Percentiles rank a stretch among this genome's conserved stretches.
Evolutionary conservation across 768 basidiomycete species (phyloP).

Genomic region (Podaxis sp.): DNA sequence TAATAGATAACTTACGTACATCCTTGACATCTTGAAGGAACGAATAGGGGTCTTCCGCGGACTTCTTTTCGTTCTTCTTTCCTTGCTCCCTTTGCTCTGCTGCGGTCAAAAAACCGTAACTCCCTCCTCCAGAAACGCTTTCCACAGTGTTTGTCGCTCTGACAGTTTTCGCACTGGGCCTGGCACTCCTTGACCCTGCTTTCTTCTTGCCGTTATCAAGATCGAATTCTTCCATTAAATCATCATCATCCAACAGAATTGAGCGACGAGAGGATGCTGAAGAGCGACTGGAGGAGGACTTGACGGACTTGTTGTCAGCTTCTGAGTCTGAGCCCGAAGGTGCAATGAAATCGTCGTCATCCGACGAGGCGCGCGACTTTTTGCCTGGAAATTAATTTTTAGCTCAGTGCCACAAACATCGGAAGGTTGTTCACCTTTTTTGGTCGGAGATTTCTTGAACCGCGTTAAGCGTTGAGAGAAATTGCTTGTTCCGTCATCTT

Average conservation of each 20-base stretch:
- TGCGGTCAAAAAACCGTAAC: conserved; percentile 67
- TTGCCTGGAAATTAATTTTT: conserved; percentile 32
- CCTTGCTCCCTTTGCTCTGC: conserved; percentile 76
- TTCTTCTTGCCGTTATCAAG: conserved; percentile 29
- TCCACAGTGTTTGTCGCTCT: conserved; percentile 21
- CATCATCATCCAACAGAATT: conserved; percentile 38
- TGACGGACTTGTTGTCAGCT: conserved; percentile 47
- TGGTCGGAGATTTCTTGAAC: conserved; percentile 64
- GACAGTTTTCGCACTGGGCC: conserved; percentile 22
- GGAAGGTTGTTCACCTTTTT: conserved; percentile 41
- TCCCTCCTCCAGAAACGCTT: conserved; percentile 25
- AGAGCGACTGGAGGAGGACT: conserved; percentile 51
- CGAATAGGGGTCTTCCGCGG: conserved; percentile 70
- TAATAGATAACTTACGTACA: conserved; percentile 38
- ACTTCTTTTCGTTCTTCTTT: conserved; percentile 82
- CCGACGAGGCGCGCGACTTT: conserved; percentile 33
- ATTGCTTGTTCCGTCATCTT: conserved; percentile 42
- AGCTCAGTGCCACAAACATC: not conserved
- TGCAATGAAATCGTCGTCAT: conserved; percentile 75
- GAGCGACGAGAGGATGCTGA: conserved; percentile 47
- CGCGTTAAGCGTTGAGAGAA: conserved; percentile 62
- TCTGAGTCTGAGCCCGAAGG: conserved; percentile 56
- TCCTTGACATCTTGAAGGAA: conserved; percentile 76
- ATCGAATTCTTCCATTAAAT: conserved; percentile 32
- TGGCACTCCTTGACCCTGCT: conserved; percentile 36